A percentile compares a stretch with the other conserved stretches of the same genome.
Conservation (phyloP, 768 basidiomycete genomes). For the Naganishia antarctica region DNA sequence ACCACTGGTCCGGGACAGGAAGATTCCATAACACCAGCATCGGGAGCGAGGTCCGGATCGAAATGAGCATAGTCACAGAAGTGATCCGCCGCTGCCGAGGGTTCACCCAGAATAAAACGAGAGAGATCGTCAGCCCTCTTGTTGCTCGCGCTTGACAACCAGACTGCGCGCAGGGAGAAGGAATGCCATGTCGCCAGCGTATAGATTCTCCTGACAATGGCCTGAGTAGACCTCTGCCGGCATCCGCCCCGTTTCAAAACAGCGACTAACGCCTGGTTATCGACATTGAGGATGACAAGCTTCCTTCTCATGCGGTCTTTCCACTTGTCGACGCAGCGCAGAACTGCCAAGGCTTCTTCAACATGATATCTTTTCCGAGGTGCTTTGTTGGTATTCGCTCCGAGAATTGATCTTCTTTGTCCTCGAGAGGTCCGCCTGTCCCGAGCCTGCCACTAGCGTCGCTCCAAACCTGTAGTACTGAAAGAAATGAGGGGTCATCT, state of each 20-base stretch:
- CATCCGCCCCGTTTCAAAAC: conserved; percentile 11
- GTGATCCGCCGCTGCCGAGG: too few species aligned
- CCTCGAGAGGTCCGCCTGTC: conserved; percentile 21
- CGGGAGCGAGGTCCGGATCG: too few species aligned
- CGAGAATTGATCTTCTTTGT: conserved; percentile 1
- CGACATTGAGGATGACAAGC: conserved; percentile 20
- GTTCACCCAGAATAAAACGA: too few species aligned
- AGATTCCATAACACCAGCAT: too few species aligned
- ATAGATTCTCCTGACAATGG: conserved; percentile 18
- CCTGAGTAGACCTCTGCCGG: conserved; percentile 21
- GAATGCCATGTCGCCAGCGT: background rate
- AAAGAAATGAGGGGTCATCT: background rate
- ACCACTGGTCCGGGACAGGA: too few species aligned
- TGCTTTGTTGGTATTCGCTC: background rate
- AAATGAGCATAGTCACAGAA: too few species aligned
- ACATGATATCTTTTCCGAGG: conserved; percentile 26
- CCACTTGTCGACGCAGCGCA: conserved; percentile 18
- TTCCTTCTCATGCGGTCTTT: background rate
- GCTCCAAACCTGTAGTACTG: conserved; percentile 23
- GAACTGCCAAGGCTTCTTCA: conserved; percentile 23
- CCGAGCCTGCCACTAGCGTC: conserved; percentile 20
- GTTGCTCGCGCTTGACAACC: conserved; percentile 19
- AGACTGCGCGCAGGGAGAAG: conserved; percentile 14
- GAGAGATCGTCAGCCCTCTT: conserved; percentile 21
- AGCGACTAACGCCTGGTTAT: conserved; percentile 24